Evolutionary conservation across 2,329 filamentous ascomycete species (phyloP).

Genomic region (Beauveria sp.): DNA sequence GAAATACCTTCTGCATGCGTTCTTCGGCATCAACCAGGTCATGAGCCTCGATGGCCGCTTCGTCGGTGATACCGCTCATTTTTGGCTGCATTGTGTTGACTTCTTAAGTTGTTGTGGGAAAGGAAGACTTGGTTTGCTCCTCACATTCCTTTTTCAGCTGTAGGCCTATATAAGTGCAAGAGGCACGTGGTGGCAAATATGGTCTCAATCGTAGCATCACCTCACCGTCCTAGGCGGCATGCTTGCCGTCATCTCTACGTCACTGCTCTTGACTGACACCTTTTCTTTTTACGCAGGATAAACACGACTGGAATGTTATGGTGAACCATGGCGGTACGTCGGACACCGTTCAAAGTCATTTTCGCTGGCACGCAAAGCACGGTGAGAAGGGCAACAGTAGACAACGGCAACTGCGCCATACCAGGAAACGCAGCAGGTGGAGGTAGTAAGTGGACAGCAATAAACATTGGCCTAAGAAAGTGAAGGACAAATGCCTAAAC

Average conservation of each 20-base stretch:
- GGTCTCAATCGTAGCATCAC: background rate
- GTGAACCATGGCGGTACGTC: too few relatives aligned
- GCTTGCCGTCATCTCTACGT: background rate
- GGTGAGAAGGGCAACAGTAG: too few relatives aligned
- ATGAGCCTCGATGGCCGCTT: background rate
- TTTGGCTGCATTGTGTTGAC: background rate
- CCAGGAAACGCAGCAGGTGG: too few relatives aligned
- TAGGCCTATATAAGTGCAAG: background rate
- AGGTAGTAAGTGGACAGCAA: too few relatives aligned
- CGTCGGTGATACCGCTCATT: background rate
- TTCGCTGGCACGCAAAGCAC: too few relatives aligned
- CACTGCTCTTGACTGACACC: background rate
- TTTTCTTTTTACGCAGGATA: background rate
- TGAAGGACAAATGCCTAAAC: too few relatives aligned
- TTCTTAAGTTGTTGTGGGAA: background rate
- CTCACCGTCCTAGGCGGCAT: background rate
- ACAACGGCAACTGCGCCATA: too few relatives aligned
- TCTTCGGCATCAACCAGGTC: background rate
- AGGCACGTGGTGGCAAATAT: background rate
- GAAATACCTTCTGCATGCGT: background rate
- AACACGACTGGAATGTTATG: background rate
- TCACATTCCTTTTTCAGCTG: background rate
- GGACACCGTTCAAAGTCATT: too few relatives aligned
- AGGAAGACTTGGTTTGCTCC: background rate
- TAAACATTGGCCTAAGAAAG: too few relatives aligned